A percentile compares a stretch with the other conserved stretches of the same genome.
Evolutionary conservation across 306 rosid genomes (phyloP).

Genomic region (Carpinus viminea): DNA sequence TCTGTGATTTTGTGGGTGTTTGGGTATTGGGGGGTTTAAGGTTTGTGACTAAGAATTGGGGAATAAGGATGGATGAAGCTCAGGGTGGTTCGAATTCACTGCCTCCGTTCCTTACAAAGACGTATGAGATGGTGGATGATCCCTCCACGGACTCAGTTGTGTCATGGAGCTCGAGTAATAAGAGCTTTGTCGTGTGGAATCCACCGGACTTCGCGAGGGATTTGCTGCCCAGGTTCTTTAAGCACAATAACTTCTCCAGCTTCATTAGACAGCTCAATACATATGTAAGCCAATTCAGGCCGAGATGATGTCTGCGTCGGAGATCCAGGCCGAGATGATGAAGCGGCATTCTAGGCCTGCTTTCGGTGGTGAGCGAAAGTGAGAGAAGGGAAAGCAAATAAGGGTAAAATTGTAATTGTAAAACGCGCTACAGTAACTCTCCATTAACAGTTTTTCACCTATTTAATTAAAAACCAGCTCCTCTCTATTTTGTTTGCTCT

Average conservation of each 20-base stretch:
- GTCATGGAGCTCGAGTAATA: slow-evolving; percentile 68
- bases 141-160: slow-evolving; percentile 57
- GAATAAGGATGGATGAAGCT: slow-evolving; percentile 67
- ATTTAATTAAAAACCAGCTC: no score
- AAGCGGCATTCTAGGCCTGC: no score
- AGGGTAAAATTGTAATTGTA: no score
- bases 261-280: slow-evolving; percentile 92
- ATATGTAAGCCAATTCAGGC: slow-evolving; percentile 63
- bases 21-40: slow-evolving; percentile 11
- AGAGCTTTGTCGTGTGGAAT: slow-evolving; percentile 79
- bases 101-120: slow-evolving; percentile 79
- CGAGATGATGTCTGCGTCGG: no score
- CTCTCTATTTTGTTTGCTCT: no score
- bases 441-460: no score
- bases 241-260: slow-evolving; percentile 92
- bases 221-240: slow-evolving; percentile 73
- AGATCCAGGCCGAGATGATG: no score
- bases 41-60: slow-evolving; percentile 30
- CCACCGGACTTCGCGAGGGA: slow-evolving; percentile 61
- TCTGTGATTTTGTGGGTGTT: background rate
- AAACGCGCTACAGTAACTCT: no score
- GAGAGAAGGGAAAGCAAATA: no score
- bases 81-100: slow-evolving; percentile 57
- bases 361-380: no score
- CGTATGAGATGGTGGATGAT: slow-evolving; percentile 89